Evolutionary conservation across 2,329 filamentous ascomycete genomes (phyloP).

Genomic region (Colletotrichum sp.): DNA sequence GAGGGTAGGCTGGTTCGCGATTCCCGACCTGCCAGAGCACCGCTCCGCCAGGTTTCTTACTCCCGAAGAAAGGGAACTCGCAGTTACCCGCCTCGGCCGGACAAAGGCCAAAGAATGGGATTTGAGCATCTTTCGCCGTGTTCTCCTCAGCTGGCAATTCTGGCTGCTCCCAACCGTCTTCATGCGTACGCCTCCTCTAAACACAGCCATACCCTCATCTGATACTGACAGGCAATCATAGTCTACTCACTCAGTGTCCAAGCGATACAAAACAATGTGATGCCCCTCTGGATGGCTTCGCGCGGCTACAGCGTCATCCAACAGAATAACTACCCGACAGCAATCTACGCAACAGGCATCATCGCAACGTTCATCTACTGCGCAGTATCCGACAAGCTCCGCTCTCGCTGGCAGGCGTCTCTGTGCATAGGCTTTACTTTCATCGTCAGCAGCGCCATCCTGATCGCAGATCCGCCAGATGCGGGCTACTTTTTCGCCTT

Average conservation of each 20-base stretch:
- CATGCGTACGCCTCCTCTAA: constrained; percentile 36
- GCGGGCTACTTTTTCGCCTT: constrained; percentile 47
- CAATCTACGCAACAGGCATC: constrained; percentile 43
- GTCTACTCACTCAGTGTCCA: constrained; percentile 48
- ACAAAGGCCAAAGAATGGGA: constrained; percentile 21
- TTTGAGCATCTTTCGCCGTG: not conserved
- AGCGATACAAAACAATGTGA: constrained; percentile 46
- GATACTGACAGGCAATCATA: not conserved
- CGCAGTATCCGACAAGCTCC: constrained; percentile 42
- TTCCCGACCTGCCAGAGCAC: constrained; percentile 45
- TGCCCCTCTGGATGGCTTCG: constrained; percentile 48
- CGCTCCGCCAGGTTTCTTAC: constrained; percentile 43
- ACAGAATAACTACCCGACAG: constrained; percentile 49
- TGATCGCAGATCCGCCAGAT: constrained; percentile 36
- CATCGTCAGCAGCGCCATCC: constrained; percentile 40
- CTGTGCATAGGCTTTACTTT: constrained; percentile 46
- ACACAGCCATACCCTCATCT: rapidly evolving
- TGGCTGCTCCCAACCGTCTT: constrained; percentile 48
- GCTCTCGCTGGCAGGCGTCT: constrained; percentile 47
- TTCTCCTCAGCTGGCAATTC: constrained; percentile 46
- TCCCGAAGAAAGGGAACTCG: constrained; percentile 37
- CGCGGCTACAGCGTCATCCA: constrained; percentile 45
- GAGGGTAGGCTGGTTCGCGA: constrained; percentile 44
- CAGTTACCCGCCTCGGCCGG: constrained; percentile 36
- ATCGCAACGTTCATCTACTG: constrained; percentile 44